Percentiles rank a stretch among this genome's conserved stretches.
Conservation (phyloP, 768 basidiomycete genomes). For the Boletus pseudo-olivaceus region DNA sequence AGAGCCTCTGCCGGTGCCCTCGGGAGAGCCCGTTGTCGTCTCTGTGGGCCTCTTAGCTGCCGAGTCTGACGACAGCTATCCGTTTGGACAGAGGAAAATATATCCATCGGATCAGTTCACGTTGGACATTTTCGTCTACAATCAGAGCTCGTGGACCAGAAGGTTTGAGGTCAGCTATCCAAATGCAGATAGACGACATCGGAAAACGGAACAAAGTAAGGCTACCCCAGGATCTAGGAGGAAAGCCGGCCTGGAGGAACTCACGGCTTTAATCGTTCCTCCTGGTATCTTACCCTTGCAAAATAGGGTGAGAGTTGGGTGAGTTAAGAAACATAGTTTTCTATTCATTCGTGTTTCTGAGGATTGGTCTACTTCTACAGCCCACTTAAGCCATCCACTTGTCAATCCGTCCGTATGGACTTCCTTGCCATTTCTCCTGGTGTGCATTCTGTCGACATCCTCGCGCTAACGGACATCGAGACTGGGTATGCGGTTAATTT, state of each 20-base stretch:
- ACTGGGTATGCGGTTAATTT: conserved; percentile 70
- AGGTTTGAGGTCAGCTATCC: conserved; percentile 75
- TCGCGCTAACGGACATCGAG: conserved; percentile 74
- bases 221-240: conserved; percentile 15
- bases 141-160: conserved; percentile 71
- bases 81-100: conserved; percentile 43
- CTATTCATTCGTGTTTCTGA: not conserved
- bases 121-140: conserved; percentile 85
- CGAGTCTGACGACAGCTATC: conserved; percentile 12
- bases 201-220: conserved; percentile 33
- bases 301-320: conserved; percentile 79
- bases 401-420: conserved; percentile 84
- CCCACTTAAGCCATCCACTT: conserved; percentile 74
- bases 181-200: conserved; percentile 44
- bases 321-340: conserved; percentile 28
- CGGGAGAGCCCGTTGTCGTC: conserved; percentile 62
- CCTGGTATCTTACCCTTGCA: conserved; percentile 75
- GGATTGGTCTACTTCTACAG: conserved; percentile 34
- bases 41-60: conserved; percentile 54
- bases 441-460: conserved; percentile 68
- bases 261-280: conserved; percentile 29
- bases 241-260: conserved; percentile 23
- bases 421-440: conserved; percentile 80
- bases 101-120: conserved; percentile 74
- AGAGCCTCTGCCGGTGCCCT: conserved; percentile 8